A percentile compares a stretch with the other conserved stretches of the same genome.
These are phyloP conservation scores for Coemansia sp. DNA, from an alignment of 192 early-diverging fungal species.

Conservation along the genomic window DNA sequence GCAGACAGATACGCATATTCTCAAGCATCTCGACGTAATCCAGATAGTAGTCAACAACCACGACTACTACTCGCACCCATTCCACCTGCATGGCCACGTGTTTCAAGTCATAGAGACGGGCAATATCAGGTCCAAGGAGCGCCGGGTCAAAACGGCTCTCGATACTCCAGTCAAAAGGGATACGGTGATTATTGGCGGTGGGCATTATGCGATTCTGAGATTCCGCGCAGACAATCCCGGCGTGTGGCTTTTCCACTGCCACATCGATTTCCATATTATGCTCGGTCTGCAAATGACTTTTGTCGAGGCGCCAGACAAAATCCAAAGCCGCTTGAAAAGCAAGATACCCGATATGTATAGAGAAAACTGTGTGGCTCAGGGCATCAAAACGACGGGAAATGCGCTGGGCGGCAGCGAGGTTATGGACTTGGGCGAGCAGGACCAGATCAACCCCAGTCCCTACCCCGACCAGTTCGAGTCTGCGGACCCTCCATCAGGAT, in stretches of 20 bases:
- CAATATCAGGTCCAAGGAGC: constrained; percentile 34
- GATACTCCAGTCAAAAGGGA: constrained; percentile 56
- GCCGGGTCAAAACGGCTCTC: constrained; percentile 26
- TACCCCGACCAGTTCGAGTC: constrained; percentile 40
- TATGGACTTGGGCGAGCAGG: constrained; percentile 52
- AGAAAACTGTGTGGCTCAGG: constrained; percentile 65
- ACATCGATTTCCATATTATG: constrained; percentile 59
- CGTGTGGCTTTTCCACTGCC: constrained; percentile 85
- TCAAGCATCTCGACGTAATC: constrained; percentile 62
- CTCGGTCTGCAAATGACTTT: constrained; percentile 69
- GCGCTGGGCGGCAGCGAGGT: constrained; percentile 65
- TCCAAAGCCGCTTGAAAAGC: constrained; percentile 49
- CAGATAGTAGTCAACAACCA: constrained; percentile 72
- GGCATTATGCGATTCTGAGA: constrained; percentile 65
- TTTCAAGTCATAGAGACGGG: constrained; percentile 74
- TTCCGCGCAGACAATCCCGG: constrained; percentile 81
- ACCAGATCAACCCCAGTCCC: constrained; percentile 36
- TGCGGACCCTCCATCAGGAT: constrained; percentile 31
- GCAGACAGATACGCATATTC: constrained; percentile 59
- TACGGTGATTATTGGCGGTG: constrained; percentile 63
- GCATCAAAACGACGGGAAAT: constrained; percentile 63
- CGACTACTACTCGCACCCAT: constrained; percentile 70
- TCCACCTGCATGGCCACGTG: constrained; percentile 85
- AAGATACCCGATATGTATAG: constrained; percentile 52
- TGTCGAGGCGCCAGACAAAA: constrained; percentile 67